Evolutionary conservation across 2,329 filamentous ascomycete species (phyloP), one percentile per base, ranked within the genome.

Genomic region (Clonostachys rosea): DNA sequence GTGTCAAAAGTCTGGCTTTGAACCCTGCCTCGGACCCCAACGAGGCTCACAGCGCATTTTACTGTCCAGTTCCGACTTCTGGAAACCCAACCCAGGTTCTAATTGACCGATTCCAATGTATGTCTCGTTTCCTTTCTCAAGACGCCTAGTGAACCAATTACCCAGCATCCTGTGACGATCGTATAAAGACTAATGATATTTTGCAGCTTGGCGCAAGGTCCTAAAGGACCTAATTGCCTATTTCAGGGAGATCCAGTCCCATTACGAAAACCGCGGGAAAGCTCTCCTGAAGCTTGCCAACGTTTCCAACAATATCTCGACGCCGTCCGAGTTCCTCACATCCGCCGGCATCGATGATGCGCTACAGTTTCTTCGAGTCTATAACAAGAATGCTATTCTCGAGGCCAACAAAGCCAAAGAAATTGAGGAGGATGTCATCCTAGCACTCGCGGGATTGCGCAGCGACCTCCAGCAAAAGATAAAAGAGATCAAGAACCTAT

Each of bases 401-500:
- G 94, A 96, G 62, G 83, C 90, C 13, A 90, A 86, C 67, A 96
- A 96, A 69, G 90, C 92, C 3, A 85, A 80, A 48, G 91, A 96
- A 52, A 91, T 96, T 48, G 90, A 97, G 63, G 84, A 85, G 51
- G 92, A 97, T 60, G 91, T 99, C 42, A 90, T 97, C 53, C 75
- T 89, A 44, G 91, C 92, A 45, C 74, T 99, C 47, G 90, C 86
- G 3, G 91, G 91, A 2, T 73, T 99, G 46, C 77, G 94, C 49
- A 91, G 84, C 59, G 94, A 99, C 65, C 74, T 99, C 16, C 87
- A 87, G 51, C 90, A 95, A 64, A 99, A 99, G 73, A 95, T 95
- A 66, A 99, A 97, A 68, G 94, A 99, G 69, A 99, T 99, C 71
- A 96, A 95, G 70, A 86, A 84, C 55, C 74, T 99, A 14, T 88